Evolutionary conservation across 2,329 filamentous ascomycete species (phyloP), one percentile per base, ranked within the genome.

Genomic region (Fusarium denticulatum): DNA sequence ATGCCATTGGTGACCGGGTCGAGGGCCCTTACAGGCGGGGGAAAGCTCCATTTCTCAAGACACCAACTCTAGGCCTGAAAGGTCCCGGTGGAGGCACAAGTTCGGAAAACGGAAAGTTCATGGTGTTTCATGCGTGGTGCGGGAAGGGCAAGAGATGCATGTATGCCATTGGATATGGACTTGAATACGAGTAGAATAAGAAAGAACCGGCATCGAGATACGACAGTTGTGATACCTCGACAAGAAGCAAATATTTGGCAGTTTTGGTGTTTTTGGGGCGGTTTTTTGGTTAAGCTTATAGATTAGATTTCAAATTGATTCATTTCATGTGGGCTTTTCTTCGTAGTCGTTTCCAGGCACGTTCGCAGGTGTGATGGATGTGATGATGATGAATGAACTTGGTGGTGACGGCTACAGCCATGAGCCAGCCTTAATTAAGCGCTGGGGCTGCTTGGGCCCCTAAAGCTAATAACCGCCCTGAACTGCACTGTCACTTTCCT

Each of bases 1-100:
- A 89, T 76, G 90, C 90, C 5, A 87, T 86, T 13, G 82, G 86
- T 14, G 67, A 73, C 15, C 71, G 69, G 53, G 61, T 86, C 42
- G 63, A 52, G 45, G 85, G 85, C 3, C 83, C 83, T 13, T 86
- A 84, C 52, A 61, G 67, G 45, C 79, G 83, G 45, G 80, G 78
- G 22, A 59, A 62, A 18, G 64, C 63, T 28, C 79, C 80, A 60
- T 72, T 84, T 69, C 76, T 85, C n/a, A 70, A 76, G 71, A 81
- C 80, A 56, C 83, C 81, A 26, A 79, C 83, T 58, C 80, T 81
- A 59, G 81, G 79, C 47, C 79, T 86, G 18, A 77, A 76, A 13
- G 82, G 82, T 20, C 85, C 85, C 0, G 85, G 85, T 16, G 85
- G 85, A 16, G 83, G 81, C 16, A 83, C 81, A 36, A 81, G 80